Percentiles rank a stretch among this genome's conserved stretches.
phyloP scores from a whole-genome alignment of 495 filamentous ascomycete species.

The Friedmanniomyces simplex region DNA sequence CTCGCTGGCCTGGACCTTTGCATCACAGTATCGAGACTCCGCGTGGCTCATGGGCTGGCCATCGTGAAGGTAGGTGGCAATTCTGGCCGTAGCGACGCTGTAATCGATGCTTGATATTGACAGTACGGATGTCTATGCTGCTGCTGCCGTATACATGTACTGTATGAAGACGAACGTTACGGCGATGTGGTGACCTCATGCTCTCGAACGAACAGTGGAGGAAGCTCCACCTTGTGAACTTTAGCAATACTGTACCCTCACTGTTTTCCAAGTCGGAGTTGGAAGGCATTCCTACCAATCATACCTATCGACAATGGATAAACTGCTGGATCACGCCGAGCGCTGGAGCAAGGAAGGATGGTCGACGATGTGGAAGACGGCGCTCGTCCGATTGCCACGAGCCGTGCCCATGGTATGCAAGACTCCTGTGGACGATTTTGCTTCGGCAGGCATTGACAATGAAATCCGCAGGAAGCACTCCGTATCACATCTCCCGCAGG shows the following conservation, averaged over 20 bases:
- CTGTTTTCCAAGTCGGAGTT: too few relatives aligned
- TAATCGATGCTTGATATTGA: too few relatives aligned
- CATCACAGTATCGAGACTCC: too few relatives aligned
- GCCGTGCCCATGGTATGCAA: constrained; percentile 4
- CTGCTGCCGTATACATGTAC: too few relatives aligned
- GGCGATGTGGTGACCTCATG: not conserved
- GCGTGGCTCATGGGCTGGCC: too few relatives aligned
- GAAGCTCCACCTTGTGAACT: not conserved
- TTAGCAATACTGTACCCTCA: not conserved
- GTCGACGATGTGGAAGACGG: constrained; percentile 14
- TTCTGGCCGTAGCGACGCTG: too few relatives aligned
- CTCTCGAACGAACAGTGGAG: not conserved
- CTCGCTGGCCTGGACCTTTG: too few relatives aligned
- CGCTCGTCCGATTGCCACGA: constrained; percentile 10
- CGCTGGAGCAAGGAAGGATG: constrained; percentile 4
- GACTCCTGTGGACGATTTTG: too few relatives aligned
- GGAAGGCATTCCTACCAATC: not conserved
- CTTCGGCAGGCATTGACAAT: too few relatives aligned
- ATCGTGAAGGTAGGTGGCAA: too few relatives aligned
- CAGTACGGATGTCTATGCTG: too few relatives aligned
- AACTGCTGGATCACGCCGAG: not conserved
- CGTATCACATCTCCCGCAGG: constrained; percentile 7
- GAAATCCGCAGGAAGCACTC: not conserved
- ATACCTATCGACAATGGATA: not conserved
- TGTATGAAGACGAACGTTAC: too few relatives aligned